Conservation (phyloP, 768 basidiomycete species). For the Psilocybe cyanescens region DNA sequence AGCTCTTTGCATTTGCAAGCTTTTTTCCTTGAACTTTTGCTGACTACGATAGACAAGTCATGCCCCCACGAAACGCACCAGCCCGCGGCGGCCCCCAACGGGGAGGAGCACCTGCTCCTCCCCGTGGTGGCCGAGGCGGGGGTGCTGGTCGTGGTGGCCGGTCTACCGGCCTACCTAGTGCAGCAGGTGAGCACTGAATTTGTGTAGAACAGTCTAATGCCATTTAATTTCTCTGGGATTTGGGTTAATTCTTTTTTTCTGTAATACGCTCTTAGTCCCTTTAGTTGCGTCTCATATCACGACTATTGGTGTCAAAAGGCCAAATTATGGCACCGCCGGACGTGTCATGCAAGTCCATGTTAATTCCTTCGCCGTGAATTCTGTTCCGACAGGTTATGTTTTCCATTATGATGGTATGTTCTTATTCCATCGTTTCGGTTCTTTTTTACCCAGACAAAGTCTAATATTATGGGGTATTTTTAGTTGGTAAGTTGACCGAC, state of each 20-base stretch:
- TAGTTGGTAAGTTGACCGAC: conserved; percentile 43
- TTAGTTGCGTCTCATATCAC: conserved; percentile 23
- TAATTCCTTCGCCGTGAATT: conserved; percentile 63
- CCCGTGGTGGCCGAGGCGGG: conserved; percentile 29
- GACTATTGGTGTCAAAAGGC: conserved; percentile 38
- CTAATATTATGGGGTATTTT: neutral
- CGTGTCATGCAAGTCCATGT: conserved; percentile 28
- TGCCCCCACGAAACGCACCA: conserved; percentile 27
- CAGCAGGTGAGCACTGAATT: conserved; percentile 31
- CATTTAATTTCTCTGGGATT: neutral
- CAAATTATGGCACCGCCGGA: conserved; percentile 36
- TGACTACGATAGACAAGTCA: conserved; percentile 18
- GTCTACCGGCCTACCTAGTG: conserved; percentile 28
- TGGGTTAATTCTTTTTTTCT: conserved; percentile 7
- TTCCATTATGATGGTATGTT: conserved; percentile 79
- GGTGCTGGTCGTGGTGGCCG: conserved; percentile 34
- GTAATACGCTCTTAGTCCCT: conserved; percentile 41
- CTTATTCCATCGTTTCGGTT: neutral
- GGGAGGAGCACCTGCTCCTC: conserved; percentile 23
- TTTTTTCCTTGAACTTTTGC: neutral
- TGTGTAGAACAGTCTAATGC: neutral
- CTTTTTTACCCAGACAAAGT: neutral
- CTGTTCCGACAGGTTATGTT: conserved; percentile 60
- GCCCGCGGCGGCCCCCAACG: conserved; percentile 25
- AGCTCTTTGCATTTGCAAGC: neutral